These are phyloP conservation scores for Paraleonurus japonicus DNA, from an alignment of 257 asterid species.

Conservation along the genomic window DNA sequence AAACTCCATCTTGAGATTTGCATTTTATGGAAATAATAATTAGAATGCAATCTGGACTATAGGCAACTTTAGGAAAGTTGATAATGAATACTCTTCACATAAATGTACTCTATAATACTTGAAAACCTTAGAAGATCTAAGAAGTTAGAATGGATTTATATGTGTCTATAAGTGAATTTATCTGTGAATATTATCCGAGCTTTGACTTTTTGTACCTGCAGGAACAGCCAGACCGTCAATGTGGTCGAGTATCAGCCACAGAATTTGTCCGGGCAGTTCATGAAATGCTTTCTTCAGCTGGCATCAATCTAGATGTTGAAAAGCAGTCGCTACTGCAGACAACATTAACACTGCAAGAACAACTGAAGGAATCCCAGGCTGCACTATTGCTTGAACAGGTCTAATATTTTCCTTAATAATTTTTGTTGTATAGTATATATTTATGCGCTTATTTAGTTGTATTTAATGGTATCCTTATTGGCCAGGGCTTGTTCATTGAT, in stretches of 20 bases:
- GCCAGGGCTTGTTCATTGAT: not conserved
- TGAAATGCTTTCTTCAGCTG: slow-evolving; percentile 96
- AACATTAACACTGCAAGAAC: slow-evolving; percentile 76
- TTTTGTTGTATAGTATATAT: not conserved
- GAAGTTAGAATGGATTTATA: not conserved
- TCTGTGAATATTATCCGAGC: not conserved
- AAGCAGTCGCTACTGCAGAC: slow-evolving; percentile 71
- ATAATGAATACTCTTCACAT: not conserved
- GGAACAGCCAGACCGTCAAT: slow-evolving; percentile 66
- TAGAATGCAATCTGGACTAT: slow-evolving; percentile 4
- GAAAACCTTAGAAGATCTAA: not conserved
- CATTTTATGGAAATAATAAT: not conserved
- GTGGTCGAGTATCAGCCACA: slow-evolving; percentile 79
- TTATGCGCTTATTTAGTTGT: not conserved
- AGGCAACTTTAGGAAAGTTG: not conserved
- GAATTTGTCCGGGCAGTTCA: slow-evolving; percentile 95
- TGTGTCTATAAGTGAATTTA: not conserved
- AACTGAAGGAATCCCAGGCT: slow-evolving; percentile 86
- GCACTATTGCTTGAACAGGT: slow-evolving; percentile 95
- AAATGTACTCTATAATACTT: not conserved
- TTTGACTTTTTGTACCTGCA: slow-evolving; percentile 29
- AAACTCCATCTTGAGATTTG: not conserved
- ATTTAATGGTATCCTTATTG: not conserved
- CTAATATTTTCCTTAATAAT: slow-evolving; percentile 13
- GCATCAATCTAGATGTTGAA: slow-evolving; percentile 75